phyloP scores from a whole-genome alignment of 164 flowering plant species.

The Nymphaea thermarum region DNA sequence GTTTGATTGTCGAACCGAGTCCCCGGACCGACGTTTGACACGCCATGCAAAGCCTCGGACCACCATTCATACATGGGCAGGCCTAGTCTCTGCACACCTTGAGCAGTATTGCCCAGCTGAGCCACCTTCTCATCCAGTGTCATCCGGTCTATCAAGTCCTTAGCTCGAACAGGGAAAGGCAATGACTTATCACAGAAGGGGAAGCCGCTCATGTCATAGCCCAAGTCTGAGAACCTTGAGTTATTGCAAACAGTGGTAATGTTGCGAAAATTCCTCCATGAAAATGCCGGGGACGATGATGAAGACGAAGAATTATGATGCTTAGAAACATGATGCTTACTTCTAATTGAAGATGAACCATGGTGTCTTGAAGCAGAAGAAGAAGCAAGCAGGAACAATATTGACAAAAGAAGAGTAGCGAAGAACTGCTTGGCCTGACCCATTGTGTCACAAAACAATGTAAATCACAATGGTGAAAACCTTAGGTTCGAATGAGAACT shows the following conservation, averaged over 20 bases:
- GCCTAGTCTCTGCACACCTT: conserved; percentile 8
- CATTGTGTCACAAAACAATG: too few species aligned
- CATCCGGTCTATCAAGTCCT: conserved; percentile 9
- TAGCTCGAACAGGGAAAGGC: conserved; percentile 2
- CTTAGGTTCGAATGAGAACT: too few species aligned
- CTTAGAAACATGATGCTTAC: too few species aligned
- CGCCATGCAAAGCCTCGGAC: conserved; percentile 7
- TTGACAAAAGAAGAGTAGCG: too few species aligned
- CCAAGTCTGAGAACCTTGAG: not conserved
- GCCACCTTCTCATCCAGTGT: conserved; percentile 6
- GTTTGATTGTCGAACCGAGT: conserved; percentile 1
- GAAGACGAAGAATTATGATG: not conserved
- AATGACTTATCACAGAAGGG: conserved; percentile 4
- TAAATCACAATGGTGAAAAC: too few species aligned
- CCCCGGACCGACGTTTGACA: conserved; percentile 5
- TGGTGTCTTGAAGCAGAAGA: too few species aligned
- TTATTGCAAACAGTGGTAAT: conserved; percentile 1
- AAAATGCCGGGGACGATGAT: not conserved
- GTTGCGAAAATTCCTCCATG: not conserved
- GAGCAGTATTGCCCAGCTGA: conserved; percentile 9
- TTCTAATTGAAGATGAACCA: too few species aligned
- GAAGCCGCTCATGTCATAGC: not conserved
- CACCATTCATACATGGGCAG: conserved; percentile 8
- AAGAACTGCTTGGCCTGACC: too few species aligned
- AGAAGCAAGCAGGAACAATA: too few species aligned